A percentile compares a stretch with the other conserved stretches of the same genome.
phyloP scores from a whole-genome alignment of 1,284 basidiomycete genomes.

The Fomitopsis palustris region DNA sequence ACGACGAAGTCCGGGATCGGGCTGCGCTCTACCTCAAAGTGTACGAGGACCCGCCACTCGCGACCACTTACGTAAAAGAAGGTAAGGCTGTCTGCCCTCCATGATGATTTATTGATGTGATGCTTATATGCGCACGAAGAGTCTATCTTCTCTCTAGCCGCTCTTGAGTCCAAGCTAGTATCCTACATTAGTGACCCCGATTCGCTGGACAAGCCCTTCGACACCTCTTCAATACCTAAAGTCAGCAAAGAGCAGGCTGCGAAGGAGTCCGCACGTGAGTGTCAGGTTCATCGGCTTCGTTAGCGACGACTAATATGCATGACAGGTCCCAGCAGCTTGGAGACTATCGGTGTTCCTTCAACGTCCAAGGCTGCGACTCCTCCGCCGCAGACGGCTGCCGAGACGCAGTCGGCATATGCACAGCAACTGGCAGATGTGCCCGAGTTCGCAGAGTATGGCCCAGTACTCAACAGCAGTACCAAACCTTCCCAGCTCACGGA shows the following conservation, averaged over 20 bases:
- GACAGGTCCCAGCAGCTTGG: constrained; percentile 77
- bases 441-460: constrained; percentile 84
- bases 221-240: constrained; percentile 81
- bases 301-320: constrained; percentile 2
- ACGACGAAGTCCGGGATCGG: constrained; percentile 98
- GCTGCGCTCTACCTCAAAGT: constrained; percentile 92
- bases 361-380: constrained; percentile 58
- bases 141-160: constrained; percentile 86
- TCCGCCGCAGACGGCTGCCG: constrained; percentile 70
- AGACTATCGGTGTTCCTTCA: constrained; percentile 73
- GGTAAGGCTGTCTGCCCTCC: constrained; percentile 46
- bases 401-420: constrained; percentile 83
- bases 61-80: constrained; percentile 87
- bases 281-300: background rate
- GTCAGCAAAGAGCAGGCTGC: constrained; percentile 88
- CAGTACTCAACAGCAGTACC: constrained; percentile 83
- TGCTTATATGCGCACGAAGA: constrained; percentile 45
- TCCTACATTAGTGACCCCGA: constrained; percentile 84
- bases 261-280: constrained; percentile 80
- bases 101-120: background rate
- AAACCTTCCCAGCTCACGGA: constrained; percentile 89
- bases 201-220: constrained; percentile 70
- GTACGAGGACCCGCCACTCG: constrained; percentile 78
- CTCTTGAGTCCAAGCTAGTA: constrained; percentile 84
- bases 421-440: constrained; percentile 85